phyloP scores from a whole-genome alignment of 2,329 filamentous ascomycete species.

The Sporothrix schenckii region DNA sequence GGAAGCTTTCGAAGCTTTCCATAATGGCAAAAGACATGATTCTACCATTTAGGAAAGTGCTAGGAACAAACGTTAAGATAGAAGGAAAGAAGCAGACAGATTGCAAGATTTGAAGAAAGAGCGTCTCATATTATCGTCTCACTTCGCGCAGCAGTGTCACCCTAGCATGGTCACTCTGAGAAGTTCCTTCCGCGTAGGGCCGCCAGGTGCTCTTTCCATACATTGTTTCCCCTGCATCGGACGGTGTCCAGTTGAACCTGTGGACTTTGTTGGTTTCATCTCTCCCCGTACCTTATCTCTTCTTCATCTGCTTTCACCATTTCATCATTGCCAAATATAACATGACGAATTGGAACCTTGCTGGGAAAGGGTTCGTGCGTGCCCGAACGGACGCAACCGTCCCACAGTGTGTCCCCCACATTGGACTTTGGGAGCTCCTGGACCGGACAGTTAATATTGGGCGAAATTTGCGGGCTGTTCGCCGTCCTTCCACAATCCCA shows the following conservation, averaged over 20 bases:
- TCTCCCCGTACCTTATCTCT: background rate
- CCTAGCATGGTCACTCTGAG: background rate
- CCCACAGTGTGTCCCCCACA: background rate
- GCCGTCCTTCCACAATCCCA: background rate
- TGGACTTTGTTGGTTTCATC: background rate
- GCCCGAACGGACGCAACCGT: background rate
- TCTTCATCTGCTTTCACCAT: background rate
- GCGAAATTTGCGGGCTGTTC: background rate
- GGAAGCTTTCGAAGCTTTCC: slow-evolving; percentile 21
- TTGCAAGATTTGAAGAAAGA: slow-evolving; percentile 10
- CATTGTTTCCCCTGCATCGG: background rate
- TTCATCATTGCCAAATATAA: slow-evolving; percentile 29
- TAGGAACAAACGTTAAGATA: background rate
- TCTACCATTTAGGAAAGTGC: background rate
- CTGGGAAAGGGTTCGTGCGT: slow-evolving; percentile 20
- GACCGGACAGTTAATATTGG: background rate
- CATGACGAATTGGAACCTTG: slow-evolving; percentile 4
- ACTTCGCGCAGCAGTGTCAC: background rate
- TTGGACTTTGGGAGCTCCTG: background rate
- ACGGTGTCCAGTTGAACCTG: too few species aligned
- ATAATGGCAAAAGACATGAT: background rate
- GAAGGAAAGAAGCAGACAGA: background rate
- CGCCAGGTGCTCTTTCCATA: background rate
- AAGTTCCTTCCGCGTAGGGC: background rate
- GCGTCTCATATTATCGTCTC: slow-evolving; percentile 13